These are phyloP conservation scores for Cadophora luteo-olivacea DNA, from an alignment of 2,329 filamentous ascomycete genomes.

Conservation along the genomic window DNA sequence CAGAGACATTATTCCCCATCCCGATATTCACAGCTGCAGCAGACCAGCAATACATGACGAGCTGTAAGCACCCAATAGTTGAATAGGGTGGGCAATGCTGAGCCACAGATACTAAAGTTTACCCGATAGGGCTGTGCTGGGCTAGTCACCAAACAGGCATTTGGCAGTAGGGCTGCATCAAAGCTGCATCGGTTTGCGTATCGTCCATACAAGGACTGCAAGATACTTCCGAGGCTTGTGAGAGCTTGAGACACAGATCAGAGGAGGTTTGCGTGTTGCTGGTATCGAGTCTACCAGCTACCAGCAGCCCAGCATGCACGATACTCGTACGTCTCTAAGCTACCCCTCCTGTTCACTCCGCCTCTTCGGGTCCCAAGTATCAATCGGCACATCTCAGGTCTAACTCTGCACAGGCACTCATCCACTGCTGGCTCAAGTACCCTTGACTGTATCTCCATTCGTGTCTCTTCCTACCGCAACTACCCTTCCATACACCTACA, in stretches of 20 bases:
- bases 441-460: conserved; percentile 93
- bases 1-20: neutral
- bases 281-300: neutral
- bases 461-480: conserved; percentile 87
- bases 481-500: conserved; percentile 95
- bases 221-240: neutral
- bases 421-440: conserved; percentile 88
- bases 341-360: neutral
- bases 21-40: neutral
- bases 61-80: neutral
- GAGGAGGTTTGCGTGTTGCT: neutral
- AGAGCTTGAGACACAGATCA: neutral
- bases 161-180: neutral
- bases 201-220: neutral
- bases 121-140: neutral
- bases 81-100: neutral
- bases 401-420: conserved; percentile 66
- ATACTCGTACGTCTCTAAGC: conserved; percentile 37
- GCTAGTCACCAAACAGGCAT: neutral
- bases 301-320: conserved; percentile 38
- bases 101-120: neutral
- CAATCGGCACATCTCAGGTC: neutral
- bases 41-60: neutral
- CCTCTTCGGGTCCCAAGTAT: neutral
- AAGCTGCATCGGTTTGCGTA: neutral